These are phyloP conservation scores for Candida dubliniensis DNA, from an alignment of 1,139 yeast genomes.

Conservation along the genomic window DNA sequence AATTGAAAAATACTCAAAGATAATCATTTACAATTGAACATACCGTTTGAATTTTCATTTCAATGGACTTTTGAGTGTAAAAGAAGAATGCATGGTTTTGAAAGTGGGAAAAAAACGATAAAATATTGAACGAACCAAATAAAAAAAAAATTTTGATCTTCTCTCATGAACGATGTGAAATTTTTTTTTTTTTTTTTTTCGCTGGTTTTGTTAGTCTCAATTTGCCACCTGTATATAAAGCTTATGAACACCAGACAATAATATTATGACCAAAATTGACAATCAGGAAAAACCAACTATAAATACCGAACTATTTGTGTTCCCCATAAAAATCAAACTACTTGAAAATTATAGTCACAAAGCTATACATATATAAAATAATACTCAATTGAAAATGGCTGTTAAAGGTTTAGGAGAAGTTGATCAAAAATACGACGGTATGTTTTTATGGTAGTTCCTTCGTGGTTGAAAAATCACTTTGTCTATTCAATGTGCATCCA, in stretches of 20 bases:
- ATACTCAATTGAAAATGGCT: slow-evolving; percentile 51
- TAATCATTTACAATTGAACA: neutral
- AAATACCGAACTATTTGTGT: neutral
- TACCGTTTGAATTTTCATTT: neutral
- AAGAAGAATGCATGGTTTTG: slow-evolving; percentile 1
- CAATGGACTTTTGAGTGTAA: neutral
- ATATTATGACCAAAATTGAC: neutral
- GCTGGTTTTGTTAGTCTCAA: neutral
- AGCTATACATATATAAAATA: neutral
- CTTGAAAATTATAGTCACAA: neutral
- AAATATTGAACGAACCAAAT: neutral
- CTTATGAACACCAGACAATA: neutral
- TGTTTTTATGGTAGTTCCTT: slow-evolving; percentile 12
- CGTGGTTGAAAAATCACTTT: too few relatives aligned
- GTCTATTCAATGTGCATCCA: too few relatives aligned
- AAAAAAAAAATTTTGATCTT: neutral
- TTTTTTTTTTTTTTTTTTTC: neutral
- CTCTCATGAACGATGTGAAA: neutral
- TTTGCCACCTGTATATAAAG: neutral
- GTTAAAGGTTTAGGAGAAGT: slow-evolving; percentile 75
- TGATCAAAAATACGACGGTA: slow-evolving; percentile 71
- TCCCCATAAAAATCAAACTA: too few relatives aligned
- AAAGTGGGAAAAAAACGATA: neutral
- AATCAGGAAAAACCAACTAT: neutral
- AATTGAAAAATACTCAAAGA: neutral